Conservation (phyloP, 78 protist species). For the Dictyostelium intermedium region DNA sequence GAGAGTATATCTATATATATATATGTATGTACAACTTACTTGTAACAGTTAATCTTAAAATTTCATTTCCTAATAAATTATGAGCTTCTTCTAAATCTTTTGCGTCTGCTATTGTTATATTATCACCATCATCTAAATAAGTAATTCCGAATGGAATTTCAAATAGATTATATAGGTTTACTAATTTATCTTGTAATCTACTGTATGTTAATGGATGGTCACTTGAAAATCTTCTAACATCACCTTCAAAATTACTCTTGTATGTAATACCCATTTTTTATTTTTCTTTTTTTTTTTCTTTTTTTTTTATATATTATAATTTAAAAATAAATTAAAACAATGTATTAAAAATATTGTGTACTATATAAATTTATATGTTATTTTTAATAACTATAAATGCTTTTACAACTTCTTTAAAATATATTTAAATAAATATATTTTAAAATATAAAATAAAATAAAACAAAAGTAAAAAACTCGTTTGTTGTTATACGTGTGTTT, state of each 20-base stretch:
- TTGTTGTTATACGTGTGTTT: background rate
- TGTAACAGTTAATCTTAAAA: slow-evolving; percentile 29
- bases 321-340: background rate
- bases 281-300: background rate
- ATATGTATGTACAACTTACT: background rate
- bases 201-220: background rate
- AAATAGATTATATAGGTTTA: slow-evolving; percentile 3
- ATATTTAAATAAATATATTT: background rate
- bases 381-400: background rate
- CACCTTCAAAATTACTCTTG: slow-evolving; percentile 43
- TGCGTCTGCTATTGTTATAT: slow-evolving; percentile 29
- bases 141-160: slow-evolving; percentile 14
- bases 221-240: slow-evolving; percentile 69
- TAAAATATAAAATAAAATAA: background rate
- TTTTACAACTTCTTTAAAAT: background rate
- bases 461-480: background rate
- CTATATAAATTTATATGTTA: too few relatives aligned
- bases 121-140: slow-evolving; percentile 53
- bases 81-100: slow-evolving; percentile 54
- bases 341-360: background rate
- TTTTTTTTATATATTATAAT: background rate
- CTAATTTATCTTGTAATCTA: background rate
- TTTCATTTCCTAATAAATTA: background rate
- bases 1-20: too few relatives aligned
- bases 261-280: background rate